Evolutionary conservation across 257 asterid genomes (phyloP).

Genomic region (Gentiana macrophylla): DNA sequence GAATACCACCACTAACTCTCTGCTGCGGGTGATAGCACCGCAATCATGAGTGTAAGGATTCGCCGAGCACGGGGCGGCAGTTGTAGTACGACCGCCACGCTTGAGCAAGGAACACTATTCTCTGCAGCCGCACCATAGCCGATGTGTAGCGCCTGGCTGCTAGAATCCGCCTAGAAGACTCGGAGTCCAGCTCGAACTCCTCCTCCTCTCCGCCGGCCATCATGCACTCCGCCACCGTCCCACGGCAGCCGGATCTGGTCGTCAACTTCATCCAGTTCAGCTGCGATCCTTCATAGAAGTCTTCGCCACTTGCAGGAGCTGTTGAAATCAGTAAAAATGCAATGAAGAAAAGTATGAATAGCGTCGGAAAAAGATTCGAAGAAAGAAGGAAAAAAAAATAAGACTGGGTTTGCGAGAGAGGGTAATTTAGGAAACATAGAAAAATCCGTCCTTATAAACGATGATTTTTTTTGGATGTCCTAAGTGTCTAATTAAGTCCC

Average conservation of each 20-base stretch:
- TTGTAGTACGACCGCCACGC: slow-evolving; percentile 91
- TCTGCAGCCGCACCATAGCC: slow-evolving; percentile 93
- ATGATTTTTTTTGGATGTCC: no score
- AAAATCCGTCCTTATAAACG: no score
- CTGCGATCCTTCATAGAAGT: neutral
- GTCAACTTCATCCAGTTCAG: slow-evolving; percentile 9
- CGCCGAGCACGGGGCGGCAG: slow-evolving; percentile 79
- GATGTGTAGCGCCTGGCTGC: slow-evolving; percentile 45
- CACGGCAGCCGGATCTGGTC: slow-evolving; percentile 18
- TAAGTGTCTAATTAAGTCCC: no score
- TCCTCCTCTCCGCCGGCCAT: slow-evolving; percentile 44
- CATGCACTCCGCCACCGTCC: slow-evolving; percentile 35
- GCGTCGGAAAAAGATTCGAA: neutral
- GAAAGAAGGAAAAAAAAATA: no score
- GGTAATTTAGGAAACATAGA: no score
- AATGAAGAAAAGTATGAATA: slow-evolving; percentile 6
- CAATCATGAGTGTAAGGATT: slow-evolving; percentile 89
- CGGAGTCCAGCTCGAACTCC: slow-evolving; percentile 75
- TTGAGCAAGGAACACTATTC: slow-evolving; percentile 79
- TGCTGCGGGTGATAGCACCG: slow-evolving; percentile 83
- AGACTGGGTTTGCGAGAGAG: no score
- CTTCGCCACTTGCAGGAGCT: slow-evolving; percentile 40
- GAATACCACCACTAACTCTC: no score
- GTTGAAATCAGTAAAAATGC: slow-evolving; percentile 9
- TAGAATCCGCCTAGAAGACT: slow-evolving; percentile 65